Evolutionary conservation across 139 green algal species (phyloP), one percentile per base, ranked within the genome.

Genomic region (Coccomyxa sp.): DNA sequence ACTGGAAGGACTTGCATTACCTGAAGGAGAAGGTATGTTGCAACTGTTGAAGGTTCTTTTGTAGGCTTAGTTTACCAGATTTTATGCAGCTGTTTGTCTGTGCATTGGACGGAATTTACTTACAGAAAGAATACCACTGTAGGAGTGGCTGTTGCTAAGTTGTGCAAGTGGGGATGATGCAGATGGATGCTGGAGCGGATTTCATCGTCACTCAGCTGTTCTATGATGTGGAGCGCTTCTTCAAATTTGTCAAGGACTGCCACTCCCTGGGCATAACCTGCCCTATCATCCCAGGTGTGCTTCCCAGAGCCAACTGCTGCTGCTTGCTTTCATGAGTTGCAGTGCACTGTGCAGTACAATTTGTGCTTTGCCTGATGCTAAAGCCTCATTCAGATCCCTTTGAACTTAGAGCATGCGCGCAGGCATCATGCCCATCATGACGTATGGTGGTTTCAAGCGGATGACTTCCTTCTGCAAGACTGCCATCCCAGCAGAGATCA

Each of bases 401-500:
- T 71, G 18, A 51, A 51, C 38, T 51, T 7, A 51, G 38, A 51
- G 38, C 38, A 51, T 71, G 63, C 63, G 25, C 21, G 31, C 87
- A 94, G 94, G 96, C 82, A 97, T 99, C 86, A 99, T 99, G 96
- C 96, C 96, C 84, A 95, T 99, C 90, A 96, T 96, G 90, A 97
- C 92, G 0, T 98, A 99, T 79, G 92, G 91, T 57, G 96, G 96
- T 78, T 99, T 99, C 93, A 98, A 98, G 91, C 91, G 96, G 85
- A 99, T 99, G 96, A 99, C 96, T 71, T 86, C 88, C 82, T 98
- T 98, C 92, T 98, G 96, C 93, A 98, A 98, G 88, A 98, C 95
- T 9, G 86, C 91, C 79, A 92, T 99, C 31, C 96, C 96, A 0
- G 67, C 89, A 45, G 88, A 95, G 7, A 92, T 99, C 76, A 25